Base-by-base conservation (phyloP, 176 grass and related monocot genomes). In the Cenchrus americanus region DNA sequence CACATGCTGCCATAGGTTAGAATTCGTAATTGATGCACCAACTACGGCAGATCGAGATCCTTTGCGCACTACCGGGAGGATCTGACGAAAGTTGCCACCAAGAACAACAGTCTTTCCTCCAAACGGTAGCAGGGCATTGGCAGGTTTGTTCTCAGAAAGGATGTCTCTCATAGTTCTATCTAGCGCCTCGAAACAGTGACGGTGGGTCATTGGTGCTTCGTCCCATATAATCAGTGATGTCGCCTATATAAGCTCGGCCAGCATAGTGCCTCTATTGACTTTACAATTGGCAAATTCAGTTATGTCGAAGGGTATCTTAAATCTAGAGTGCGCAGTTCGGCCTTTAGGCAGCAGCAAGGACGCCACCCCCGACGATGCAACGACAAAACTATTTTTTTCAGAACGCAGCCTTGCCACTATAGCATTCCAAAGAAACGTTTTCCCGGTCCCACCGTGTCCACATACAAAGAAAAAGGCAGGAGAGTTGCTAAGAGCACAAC, bases 261-360 rank as follows among this genome's bases (percentile, higher is more conserved):
- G 44, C 23, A 75, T 27, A 4, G 82, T 63, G 2, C 69, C 54
- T 22, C 62, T 24, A 10, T 49, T 42, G 13, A 84, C 75, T 2
- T 50, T 11, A 48, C 69, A 84, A 4, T 30, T 48, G 15, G 10
- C 42, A 5, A 19, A 5, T 2, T 74, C 41, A 46, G 10, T 21
- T 14, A 84, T 9, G 18, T 84, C 7, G 5, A 84, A 19, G 14
- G 82, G 82, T 44, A 84, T 84, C 23, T 75, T 41, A 19, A 84
- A 84, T 5, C 82, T 24, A 7, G 68, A 84, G 32, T 84, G 68
- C 1, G 69, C 70, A 7, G 30, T 84, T 8, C 67, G 8, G 6
- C 66, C 24, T n/a, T 21, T 27, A 7, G 22, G 53, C 2, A 80
- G 1, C 10, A 71, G 3, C 3, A 82, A 4, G 51, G 61, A 46